These are phyloP conservation scores for Pyrenophora graminea DNA, from an alignment of 2,329 filamentous ascomycete genomes.

Conservation along the genomic window DNA sequence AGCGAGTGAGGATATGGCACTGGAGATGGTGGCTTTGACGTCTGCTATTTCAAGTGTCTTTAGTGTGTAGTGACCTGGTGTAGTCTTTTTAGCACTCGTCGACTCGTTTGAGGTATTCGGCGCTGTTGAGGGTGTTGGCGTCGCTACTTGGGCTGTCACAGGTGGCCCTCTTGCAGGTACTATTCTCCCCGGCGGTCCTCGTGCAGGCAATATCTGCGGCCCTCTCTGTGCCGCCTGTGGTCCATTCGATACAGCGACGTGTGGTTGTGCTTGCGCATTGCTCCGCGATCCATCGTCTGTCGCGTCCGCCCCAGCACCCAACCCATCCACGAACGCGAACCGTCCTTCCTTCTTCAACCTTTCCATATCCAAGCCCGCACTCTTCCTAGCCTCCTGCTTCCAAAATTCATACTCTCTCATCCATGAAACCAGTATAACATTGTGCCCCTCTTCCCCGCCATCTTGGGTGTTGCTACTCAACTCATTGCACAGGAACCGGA, in stretches of 20 bases:
- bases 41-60: conserved; percentile 32
- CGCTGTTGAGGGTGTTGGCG: conserved; percentile 3
- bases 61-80: conserved; percentile 27
- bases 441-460: conserved; percentile 33
- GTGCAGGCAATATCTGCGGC: conserved; percentile 16
- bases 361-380: conserved; percentile 74
- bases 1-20: conserved; percentile 30
- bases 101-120: background rate
- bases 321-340: conserved; percentile 76
- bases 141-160: background rate
- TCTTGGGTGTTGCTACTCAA: conserved; percentile 40
- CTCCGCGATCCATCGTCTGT: background rate
- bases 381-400: conserved; percentile 69
- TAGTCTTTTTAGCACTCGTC: conserved; percentile 1
- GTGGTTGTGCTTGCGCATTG: conserved; percentile 4
- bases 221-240: background rate
- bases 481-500: conserved; percentile 57
- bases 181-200: conserved; percentile 25
- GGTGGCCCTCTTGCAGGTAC: conserved; percentile 22
- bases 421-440: conserved; percentile 79
- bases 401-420: conserved; percentile 79
- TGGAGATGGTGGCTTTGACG: conserved; percentile 30
- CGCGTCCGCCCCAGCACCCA: conserved; percentile 59
- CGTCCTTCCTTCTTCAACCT: conserved; percentile 60
- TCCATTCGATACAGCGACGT: background rate